Conservation (phyloP, 495 filamentous ascomycete species). For the Darksidea phi region DNA sequence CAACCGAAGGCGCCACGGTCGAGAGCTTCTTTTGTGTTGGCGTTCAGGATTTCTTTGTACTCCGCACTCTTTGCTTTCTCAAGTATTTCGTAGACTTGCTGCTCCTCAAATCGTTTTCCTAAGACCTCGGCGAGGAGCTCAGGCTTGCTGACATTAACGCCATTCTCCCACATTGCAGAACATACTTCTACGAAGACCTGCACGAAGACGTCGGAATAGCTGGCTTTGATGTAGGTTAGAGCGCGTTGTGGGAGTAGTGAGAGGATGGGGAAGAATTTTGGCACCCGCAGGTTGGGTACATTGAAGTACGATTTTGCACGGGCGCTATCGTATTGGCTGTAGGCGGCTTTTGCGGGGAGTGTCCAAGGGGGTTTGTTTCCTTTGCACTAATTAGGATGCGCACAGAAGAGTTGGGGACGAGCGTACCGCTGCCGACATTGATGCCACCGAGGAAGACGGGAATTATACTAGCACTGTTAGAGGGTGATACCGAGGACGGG, state of each 20-base stretch:
- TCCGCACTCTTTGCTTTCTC: constrained; percentile 48
- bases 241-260: constrained; percentile 61
- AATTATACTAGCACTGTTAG: constrained; percentile 51
- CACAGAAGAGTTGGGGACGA: constrained; percentile 7
- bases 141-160: constrained; percentile 52
- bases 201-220: constrained; percentile 42
- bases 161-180: constrained; percentile 50
- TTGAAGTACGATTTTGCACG: constrained; percentile 59
- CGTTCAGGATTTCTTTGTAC: constrained; percentile 59
- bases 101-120: constrained; percentile 42
- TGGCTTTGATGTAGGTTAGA: constrained; percentile 61
- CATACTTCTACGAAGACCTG: constrained; percentile 49
- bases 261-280: constrained; percentile 54
- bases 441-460: constrained; percentile 75
- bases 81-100: constrained; percentile 55
- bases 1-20: constrained; percentile 68
- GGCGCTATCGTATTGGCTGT: constrained; percentile 53
- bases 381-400: constrained; percentile 25
- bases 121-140: constrained; percentile 44
- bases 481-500: neutral
- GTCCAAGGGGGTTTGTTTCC: constrained; percentile 76
- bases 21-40: constrained; percentile 59
- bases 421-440: constrained; percentile 60
- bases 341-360: constrained; percentile 62
- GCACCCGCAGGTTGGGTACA: constrained; percentile 47